Conservation (phyloP, 306 rosid genomes). For the Corylus avellana region DNA sequence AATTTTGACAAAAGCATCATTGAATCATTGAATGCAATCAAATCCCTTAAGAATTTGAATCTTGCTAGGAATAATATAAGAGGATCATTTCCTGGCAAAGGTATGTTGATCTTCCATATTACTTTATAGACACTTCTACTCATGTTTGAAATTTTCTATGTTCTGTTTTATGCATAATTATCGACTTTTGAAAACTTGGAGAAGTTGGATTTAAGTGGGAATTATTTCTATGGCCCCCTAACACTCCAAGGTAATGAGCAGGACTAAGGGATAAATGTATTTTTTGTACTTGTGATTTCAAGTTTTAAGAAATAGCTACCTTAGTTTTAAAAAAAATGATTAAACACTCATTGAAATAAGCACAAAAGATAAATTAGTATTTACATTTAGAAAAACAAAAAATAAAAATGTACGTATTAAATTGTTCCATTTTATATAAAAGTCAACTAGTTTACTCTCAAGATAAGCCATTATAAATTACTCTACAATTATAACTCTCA, state of each 20-base stretch:
- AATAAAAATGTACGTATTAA: too few relatives aligned
- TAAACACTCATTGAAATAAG: too few relatives aligned
- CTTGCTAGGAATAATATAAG: background rate
- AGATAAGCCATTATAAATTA: too few relatives aligned
- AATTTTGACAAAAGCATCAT: background rate
- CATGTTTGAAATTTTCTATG: background rate
- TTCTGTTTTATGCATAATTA: background rate
- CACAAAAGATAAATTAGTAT: too few relatives aligned
- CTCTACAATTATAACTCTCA: too few relatives aligned
- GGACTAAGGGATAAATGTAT: too few relatives aligned
- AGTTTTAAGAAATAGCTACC: too few relatives aligned
- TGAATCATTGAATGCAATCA: background rate
- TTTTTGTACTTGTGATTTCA: too few relatives aligned
- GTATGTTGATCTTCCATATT: background rate
- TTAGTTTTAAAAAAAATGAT: too few relatives aligned
- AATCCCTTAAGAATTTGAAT: constrained; percentile 1
- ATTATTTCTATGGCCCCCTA: background rate
- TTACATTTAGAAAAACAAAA: too few relatives aligned
- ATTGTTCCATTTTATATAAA: too few relatives aligned
- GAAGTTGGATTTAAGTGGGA: constrained; percentile 2
- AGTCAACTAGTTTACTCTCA: too few relatives aligned
- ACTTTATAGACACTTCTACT: background rate
- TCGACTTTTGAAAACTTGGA: constrained; percentile 18
- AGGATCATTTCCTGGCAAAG: constrained; percentile 12
- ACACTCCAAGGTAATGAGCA: background rate